A percentile compares a stretch with the other conserved stretches of the same genome.
Conservation (phyloP, 2,329 filamentous ascomycete genomes). For the Epichloe gansuensis region DNA sequence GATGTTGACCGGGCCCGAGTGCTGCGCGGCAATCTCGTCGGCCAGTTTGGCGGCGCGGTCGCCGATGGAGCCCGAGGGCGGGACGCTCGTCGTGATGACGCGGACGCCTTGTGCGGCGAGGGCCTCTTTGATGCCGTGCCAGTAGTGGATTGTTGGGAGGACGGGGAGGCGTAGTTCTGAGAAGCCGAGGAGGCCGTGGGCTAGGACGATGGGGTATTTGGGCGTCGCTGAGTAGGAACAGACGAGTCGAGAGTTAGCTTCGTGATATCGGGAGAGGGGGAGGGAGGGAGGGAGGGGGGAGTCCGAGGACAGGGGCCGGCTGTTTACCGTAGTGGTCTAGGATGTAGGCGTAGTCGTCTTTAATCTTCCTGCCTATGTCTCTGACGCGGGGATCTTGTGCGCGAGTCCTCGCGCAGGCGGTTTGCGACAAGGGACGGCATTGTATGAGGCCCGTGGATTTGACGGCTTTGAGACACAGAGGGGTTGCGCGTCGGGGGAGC, state of each 20-base stretch:
- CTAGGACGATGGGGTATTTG: constrained; percentile 49
- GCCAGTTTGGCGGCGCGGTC: constrained; percentile 45
- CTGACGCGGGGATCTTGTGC: constrained; percentile 4
- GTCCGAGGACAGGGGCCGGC: not conserved
- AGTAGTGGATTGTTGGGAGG: constrained; percentile 47
- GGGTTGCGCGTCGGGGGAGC: not conserved
- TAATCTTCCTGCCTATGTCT: constrained; percentile 19
- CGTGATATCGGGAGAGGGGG: not conserved
- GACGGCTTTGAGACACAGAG: not conserved
- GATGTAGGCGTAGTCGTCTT: constrained; percentile 33
- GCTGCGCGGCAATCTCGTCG: constrained; percentile 28
- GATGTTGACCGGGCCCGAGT: constrained; percentile 50
- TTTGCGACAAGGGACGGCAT: not conserved
- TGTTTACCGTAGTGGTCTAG: constrained; percentile 30
- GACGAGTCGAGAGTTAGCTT: not conserved
- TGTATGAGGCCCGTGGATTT: not conserved
- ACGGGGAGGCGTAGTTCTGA: constrained; percentile 40
- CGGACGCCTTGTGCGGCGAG: constrained; percentile 38
- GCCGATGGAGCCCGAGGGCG: constrained; percentile 47
- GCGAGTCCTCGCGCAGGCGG: not conserved
- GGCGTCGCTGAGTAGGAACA: constrained; percentile 32
- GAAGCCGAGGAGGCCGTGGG: constrained; percentile 53
- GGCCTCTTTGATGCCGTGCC: constrained; percentile 50
- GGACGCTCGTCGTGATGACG: constrained; percentile 49
- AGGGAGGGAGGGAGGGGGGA: too few species aligned